Percentiles rank a stretch among this genome's conserved stretches.
Conservation (phyloP, 2,329 filamentous ascomycete genomes). For the Colletotrichum sp. region DNA sequence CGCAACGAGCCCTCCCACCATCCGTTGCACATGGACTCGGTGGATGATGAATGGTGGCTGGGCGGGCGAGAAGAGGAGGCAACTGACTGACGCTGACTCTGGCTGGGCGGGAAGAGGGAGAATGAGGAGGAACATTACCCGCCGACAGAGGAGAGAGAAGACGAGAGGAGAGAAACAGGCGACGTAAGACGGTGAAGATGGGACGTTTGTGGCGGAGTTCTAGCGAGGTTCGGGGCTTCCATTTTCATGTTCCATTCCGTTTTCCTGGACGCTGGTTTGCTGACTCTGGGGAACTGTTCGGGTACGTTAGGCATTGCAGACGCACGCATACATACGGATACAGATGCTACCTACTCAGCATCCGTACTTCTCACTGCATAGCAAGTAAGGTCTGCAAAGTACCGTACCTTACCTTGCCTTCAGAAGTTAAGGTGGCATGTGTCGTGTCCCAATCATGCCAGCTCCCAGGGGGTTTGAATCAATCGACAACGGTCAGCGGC, state of each 20-base stretch:
- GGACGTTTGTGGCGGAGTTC: background rate
- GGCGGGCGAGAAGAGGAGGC: background rate
- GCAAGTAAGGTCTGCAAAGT: background rate
- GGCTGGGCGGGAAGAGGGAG: background rate
- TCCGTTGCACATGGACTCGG: background rate
- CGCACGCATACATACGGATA: background rate
- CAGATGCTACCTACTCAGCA: background rate
- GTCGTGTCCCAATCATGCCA: background rate
- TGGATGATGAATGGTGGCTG: background rate
- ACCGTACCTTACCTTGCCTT: background rate
- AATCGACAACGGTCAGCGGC: background rate
- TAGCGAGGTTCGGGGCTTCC: background rate
- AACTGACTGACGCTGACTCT: background rate
- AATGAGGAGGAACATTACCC: background rate
- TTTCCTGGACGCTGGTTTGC: background rate
- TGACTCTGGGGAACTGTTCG: background rate
- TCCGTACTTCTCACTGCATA: background rate
- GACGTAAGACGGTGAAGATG: background rate
- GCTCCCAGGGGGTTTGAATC: slow-evolving; percentile 6
- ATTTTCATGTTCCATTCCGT: background rate
- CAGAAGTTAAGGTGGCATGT: background rate
- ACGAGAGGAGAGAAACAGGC: background rate
- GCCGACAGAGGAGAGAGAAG: background rate
- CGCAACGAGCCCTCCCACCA: background rate
- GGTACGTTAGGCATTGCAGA: background rate